These are phyloP conservation scores for Oryza brachyantha DNA, from an alignment of 176 grass and related monocot genomes.

Conservation along the genomic window DNA sequence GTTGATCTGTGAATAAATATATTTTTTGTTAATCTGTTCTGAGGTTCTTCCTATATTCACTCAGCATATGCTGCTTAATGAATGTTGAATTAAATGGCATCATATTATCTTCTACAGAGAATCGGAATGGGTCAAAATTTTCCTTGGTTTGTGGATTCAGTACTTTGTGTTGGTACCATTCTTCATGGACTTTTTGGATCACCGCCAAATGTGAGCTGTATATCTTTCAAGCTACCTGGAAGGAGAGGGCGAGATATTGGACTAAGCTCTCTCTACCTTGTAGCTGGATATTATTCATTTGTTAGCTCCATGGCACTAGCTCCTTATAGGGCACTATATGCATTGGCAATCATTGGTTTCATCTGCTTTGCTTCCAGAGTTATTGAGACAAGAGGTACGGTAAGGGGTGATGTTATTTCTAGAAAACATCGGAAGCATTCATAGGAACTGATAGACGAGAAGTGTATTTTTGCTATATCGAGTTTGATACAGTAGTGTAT, in stretches of 20 bases:
- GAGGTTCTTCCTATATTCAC: neutral
- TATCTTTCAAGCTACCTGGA: slow-evolving; percentile 56
- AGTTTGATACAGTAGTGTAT: neutral
- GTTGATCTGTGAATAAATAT: neutral
- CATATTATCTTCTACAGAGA: slow-evolving; percentile 56
- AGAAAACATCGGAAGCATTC: slow-evolving; percentile 79
- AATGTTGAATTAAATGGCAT: neutral
- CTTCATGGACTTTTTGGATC: slow-evolving; percentile 78
- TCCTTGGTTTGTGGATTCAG: slow-evolving; percentile 78
- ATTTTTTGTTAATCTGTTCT: neutral
- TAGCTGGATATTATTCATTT: slow-evolving; percentile 82
- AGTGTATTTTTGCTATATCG: neutral
- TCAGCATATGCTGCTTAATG: slow-evolving; percentile 4
- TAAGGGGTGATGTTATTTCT: slow-evolving; percentile 54
- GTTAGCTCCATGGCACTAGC: slow-evolving; percentile 53
- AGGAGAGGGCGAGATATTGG: slow-evolving; percentile 42
- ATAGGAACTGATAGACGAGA: slow-evolving; percentile 56
- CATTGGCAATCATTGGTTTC: slow-evolving; percentile 64
- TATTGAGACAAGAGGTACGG: slow-evolving; percentile 52
- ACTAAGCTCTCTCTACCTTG: slow-evolving; percentile 72
- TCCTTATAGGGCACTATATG: slow-evolving; percentile 78
- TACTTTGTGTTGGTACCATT: slow-evolving; percentile 75
- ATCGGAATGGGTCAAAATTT: slow-evolving; percentile 79
- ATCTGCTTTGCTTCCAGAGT: slow-evolving; percentile 59
- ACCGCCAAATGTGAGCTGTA: slow-evolving; percentile 46